Evolutionary conservation across 2,329 filamentous ascomycete genomes (phyloP).

Genomic region (Calonectria pseudoturangicola): DNA sequence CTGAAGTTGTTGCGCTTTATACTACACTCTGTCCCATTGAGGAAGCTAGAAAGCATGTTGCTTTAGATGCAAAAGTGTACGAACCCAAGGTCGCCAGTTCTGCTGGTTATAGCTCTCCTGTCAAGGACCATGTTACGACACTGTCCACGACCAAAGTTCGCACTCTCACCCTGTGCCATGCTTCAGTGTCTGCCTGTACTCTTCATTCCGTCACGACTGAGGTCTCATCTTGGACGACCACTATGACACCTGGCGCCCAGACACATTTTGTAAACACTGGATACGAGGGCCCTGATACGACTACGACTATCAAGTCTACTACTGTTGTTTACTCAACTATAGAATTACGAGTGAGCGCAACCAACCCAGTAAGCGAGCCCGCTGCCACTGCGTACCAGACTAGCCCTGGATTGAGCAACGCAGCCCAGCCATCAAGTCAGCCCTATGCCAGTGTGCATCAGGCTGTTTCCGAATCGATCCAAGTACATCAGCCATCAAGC

Average conservation of each 20-base stretch:
- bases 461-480: too few species aligned
- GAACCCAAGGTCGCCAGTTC: not conserved
- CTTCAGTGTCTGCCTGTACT: conserved; percentile 70
- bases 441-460: not conserved
- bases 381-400: conserved; percentile 38
- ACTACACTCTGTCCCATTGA: conserved; percentile 67
- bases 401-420: conserved; percentile 40
- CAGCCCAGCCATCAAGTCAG: conserved; percentile 37
- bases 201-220: conserved; percentile 58
- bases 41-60: conserved; percentile 37
- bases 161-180: conserved; percentile 73
- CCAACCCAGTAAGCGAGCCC: not conserved
- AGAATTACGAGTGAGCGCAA: not conserved
- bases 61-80: not conserved
- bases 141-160: conserved; percentile 72
- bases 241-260: conserved; percentile 44
- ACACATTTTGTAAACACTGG: conserved; percentile 42
- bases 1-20: conserved; percentile 63
- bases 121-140: conserved; percentile 58
- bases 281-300: conserved; percentile 25
- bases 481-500: too few species aligned
- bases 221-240: conserved; percentile 51
- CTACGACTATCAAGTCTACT: conserved; percentile 37
- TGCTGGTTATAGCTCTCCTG: conserved; percentile 29
- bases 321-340: conserved; percentile 5